A percentile compares a stretch with the other conserved stretches of the same genome.
These are phyloP conservation scores for Fusarium pininemorale DNA, from an alignment of 2,329 filamentous ascomycete species.

Conservation along the genomic window DNA sequence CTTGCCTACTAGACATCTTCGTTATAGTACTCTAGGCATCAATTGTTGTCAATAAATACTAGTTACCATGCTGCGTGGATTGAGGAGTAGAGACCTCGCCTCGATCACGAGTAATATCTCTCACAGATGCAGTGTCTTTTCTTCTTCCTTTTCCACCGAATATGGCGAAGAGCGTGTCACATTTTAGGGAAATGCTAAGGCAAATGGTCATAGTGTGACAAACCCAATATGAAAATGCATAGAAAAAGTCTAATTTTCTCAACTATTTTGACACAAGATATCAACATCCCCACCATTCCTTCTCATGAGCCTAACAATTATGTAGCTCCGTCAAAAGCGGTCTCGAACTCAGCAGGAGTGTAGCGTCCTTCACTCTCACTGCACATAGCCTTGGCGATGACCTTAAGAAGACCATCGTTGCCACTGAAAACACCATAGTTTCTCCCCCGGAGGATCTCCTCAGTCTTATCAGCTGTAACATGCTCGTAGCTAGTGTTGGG, in stretches of 20 bases:
- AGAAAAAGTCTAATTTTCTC: background rate
- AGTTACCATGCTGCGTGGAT: too few species aligned
- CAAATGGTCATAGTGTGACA: too few species aligned
- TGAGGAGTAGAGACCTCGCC: too few species aligned
- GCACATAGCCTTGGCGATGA: slow-evolving; percentile 14
- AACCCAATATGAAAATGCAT: too few species aligned
- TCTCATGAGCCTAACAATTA: fast-evolving
- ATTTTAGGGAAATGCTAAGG: fast-evolving
- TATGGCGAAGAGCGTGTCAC: too few species aligned
- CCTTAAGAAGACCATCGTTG: slow-evolving; percentile 9
- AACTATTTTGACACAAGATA: background rate
- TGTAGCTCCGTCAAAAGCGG: background rate
- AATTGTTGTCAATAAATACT: background rate
- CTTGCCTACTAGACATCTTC: background rate
- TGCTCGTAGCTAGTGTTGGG: background rate
- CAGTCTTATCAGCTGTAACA: background rate
- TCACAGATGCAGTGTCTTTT: too few species aligned
- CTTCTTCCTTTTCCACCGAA: too few species aligned
- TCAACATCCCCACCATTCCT: fast-evolving
- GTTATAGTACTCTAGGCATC: fast-evolving
- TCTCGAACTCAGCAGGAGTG: background rate
- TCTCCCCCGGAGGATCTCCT: background rate
- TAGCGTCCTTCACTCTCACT: slow-evolving; percentile 1
- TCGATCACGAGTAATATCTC: fast-evolving
- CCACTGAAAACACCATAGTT: slow-evolving; percentile 7